phyloP scores from a whole-genome alignment of 2,329 filamentous ascomycete genomes.

The Aspergillus terreus region DNA sequence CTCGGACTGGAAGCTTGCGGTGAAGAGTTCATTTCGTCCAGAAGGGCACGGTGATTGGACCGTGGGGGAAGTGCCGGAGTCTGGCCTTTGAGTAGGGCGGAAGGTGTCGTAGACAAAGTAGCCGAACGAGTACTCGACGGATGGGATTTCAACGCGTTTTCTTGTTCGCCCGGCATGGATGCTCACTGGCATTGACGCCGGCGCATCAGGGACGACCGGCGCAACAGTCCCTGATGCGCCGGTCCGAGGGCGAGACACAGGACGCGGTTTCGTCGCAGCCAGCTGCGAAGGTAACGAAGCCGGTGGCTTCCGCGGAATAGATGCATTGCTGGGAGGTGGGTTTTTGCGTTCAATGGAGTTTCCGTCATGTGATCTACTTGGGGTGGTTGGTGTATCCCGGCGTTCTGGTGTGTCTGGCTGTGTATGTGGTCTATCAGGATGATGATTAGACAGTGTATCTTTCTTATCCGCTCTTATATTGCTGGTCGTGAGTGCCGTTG shows the following conservation, averaged over 20 bases:
- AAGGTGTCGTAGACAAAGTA: conserved; percentile 9
- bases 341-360: conserved; percentile 4
- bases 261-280: conserved; percentile 12
- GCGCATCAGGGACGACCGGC: conserved; percentile 1
- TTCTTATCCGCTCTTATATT: neutral
- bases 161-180: neutral
- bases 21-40: conserved; percentile 10
- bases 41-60: conserved; percentile 9
- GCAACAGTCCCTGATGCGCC: neutral
- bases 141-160: neutral
- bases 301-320: conserved; percentile 11
- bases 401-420: conserved; percentile 22
- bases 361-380: conserved; percentile 2
- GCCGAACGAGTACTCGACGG: conserved; percentile 14
- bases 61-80: conserved; percentile 27
- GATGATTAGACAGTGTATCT: conserved; percentile 3
- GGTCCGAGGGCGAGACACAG: conserved; percentile 17
- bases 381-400: conserved; percentile 15
- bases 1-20: conserved; percentile 23
- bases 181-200: neutral
- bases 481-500: neutral
- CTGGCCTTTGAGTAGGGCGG: conserved; percentile 14
- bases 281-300: conserved; percentile 5
- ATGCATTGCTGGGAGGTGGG: neutral
- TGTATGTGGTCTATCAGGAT: neutral